Evolutionary conservation across 495 filamentous ascomycete species (phyloP).

Genomic region (Pyronema domesticum): DNA sequence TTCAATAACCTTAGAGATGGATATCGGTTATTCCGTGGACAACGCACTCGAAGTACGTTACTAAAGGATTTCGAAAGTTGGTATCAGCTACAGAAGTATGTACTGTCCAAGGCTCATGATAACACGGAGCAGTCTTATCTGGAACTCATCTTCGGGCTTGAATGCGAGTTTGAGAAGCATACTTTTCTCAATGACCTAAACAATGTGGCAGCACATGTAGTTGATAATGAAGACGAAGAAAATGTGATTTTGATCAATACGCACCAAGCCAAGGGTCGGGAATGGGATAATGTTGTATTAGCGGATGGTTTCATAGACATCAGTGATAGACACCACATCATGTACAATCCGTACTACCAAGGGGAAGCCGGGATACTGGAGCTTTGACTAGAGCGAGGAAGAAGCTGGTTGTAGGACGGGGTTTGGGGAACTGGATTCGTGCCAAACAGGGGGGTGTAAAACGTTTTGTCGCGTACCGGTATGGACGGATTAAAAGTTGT

Average conservation of each 20-base stretch:
- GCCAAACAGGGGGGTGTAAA: background rate
- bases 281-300: constrained; percentile 17
- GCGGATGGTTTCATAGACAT: constrained; percentile 11
- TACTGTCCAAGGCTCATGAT: constrained; percentile 7
- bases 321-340: background rate
- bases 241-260: constrained; percentile 14
- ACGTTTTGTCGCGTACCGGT: too few relatives aligned
- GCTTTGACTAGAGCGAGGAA: constrained; percentile 17
- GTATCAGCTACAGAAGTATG: constrained; percentile 9
- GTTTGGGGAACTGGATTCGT: background rate
- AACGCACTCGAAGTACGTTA: background rate
- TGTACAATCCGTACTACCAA: background rate
- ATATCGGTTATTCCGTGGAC: constrained; percentile 1
- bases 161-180: background rate
- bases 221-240: constrained; percentile 1
- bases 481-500: too few relatives aligned
- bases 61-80: constrained; percentile 11
- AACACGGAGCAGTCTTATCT: constrained; percentile 1
- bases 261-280: constrained; percentile 17
- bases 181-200: constrained; percentile 4
- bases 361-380: constrained; percentile 15
- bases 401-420: constrained; percentile 9
- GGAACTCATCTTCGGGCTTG: constrained; percentile 7
- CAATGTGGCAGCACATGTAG: constrained; percentile 8
- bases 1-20: constrained; percentile 11